phyloP scores from a whole-genome alignment of 352 stramenopile genomes.

The Phytophthora boehmeriae region DNA sequence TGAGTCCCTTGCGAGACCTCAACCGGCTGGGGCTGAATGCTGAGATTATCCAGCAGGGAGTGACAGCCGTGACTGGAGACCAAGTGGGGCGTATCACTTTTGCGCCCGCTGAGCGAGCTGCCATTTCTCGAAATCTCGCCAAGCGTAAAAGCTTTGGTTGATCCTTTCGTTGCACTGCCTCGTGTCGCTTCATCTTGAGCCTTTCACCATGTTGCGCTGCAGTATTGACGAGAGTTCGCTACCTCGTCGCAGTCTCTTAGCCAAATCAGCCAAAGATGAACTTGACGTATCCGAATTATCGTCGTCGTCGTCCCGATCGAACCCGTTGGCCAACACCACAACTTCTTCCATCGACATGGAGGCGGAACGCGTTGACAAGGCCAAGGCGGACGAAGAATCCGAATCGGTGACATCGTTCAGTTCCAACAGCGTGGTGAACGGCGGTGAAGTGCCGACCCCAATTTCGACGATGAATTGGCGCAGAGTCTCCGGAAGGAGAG shows the following conservation, averaged over 20 bases:
- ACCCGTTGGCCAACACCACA: constrained; percentile 18
- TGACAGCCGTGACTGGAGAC: constrained; percentile 10
- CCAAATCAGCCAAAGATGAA: constrained; percentile 8
- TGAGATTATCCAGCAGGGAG: neutral
- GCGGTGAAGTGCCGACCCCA: neutral
- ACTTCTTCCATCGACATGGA: constrained; percentile 32
- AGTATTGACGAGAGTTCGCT: constrained; percentile 30
- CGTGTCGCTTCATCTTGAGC: constrained; percentile 15
- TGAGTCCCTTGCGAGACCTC: constrained; percentile 4
- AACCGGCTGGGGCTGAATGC: constrained; percentile 24
- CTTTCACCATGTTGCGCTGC: constrained; percentile 28
- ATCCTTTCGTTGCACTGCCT: constrained; percentile 3
- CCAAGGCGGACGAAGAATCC: constrained; percentile 14
- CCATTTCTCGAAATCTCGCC: constrained; percentile 32
- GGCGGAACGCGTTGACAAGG: constrained; percentile 18
- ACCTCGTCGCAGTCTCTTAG: constrained; percentile 26
- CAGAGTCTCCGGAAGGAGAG: constrained; percentile 23
- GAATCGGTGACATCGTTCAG: constrained; percentile 27
- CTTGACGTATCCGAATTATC: constrained; percentile 12
- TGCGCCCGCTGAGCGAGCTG: constrained; percentile 7
- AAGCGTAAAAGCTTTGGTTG: constrained; percentile 21
- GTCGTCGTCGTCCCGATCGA: constrained; percentile 19
- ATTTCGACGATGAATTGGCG: constrained; percentile 19
- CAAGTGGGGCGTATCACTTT: constrained; percentile 3
- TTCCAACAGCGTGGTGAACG: constrained; percentile 24